Evolutionary conservation across 176 grass and related monocot genomes (phyloP), one percentile per base, ranked within the genome.

Genomic region (Miscanthus lutarioriparius): DNA sequence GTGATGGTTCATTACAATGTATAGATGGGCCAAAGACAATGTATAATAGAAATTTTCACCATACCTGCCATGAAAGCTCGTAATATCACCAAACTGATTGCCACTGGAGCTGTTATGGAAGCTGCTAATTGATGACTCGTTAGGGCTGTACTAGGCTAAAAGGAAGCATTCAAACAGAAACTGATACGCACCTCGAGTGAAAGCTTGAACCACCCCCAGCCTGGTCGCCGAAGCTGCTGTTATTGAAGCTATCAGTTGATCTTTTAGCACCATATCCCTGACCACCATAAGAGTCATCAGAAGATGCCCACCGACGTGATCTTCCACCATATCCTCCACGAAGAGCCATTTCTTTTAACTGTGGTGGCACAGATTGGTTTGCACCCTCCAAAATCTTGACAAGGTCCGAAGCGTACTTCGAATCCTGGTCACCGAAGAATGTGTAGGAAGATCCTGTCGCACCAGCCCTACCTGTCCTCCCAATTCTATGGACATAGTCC

Each of bases 401-500:
- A 38, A 98, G 89, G 20, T 95, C 92, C 49, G 87, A 78, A 81
- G 92, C 95, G 70, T 95, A 86, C 73, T 95, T 95, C 4, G 92
- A 85, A 83, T 98, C 96, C 39, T 92, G 87, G 0, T 95, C 91
- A 67, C 87, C 93, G n/a, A 98, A 98, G 89, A 98, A 98, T 66
- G 96, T 95, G 82, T 90, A 95, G 32, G 96, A 89, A 82, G 87
- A 68, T 69, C 96, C 96, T 6, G 85, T 95, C 0, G 96, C 96
- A 43, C 93, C 93, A 28, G 96, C 96, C 74, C 93, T 78, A n/a
- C 96, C 96, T 25, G 96, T 98, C 41, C 96, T 95, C 67, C 96
- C 96, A 81, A 98, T 98, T 91, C 96, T 90, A 72, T 98, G 96
- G 78, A 98, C 92, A 81, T 98, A 98, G 65, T 95, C 96, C 61